Evolutionary conservation across 1,139 yeast species (phyloP), one percentile per base, ranked within the genome.

Genomic region (Geotrichum cucujoidarum): DNA sequence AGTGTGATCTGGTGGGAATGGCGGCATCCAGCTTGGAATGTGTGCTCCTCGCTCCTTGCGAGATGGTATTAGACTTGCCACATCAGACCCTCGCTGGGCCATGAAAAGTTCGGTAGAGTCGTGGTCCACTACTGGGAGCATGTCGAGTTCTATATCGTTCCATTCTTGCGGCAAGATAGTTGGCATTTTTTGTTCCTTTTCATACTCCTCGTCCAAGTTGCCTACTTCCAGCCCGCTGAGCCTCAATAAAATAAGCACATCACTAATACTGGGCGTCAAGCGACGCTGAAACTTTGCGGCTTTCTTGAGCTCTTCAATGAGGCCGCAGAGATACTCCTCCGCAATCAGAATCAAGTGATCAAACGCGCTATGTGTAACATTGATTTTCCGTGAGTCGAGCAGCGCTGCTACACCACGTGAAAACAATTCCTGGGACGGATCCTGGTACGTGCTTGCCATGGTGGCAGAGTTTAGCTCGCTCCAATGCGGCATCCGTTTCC

Each of bases 1-100:
- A 0, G 97, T 90, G 65, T 89, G 94, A 59, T 87, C 95, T 0
- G 97, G 96, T 1, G 97, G 97, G 33, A 89, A 72, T 20, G 80
- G 81, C 0, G 97, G 97, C 59, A 90, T 69, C 80, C 88, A 88
- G 3, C 68, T 59, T 0, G 95, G 95, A 3, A 86, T 74, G 56
- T 80, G 78, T 1, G 63, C 60, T n/a, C 80, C 80, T 35, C 72
- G 66, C 18, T 66, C 60, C 25, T 75, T 69, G 13, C 73, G 70
- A 16, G 81, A 72, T 0, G 92, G 62, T 38, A 53, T 58, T 48
- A 55, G 58, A 40, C 54, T 43, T 60, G 61, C 45, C 62, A 64
- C 16, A 59, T 55, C 42, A 32, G 44, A 21, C 57, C 59, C 8
- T 47, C 58, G 59, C 17, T 60, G 55, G 42, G 62, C 61, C 41